phyloP scores from a whole-genome alignment of 2,329 filamentous ascomycete species.

The Pseudocercospora ulei region DNA sequence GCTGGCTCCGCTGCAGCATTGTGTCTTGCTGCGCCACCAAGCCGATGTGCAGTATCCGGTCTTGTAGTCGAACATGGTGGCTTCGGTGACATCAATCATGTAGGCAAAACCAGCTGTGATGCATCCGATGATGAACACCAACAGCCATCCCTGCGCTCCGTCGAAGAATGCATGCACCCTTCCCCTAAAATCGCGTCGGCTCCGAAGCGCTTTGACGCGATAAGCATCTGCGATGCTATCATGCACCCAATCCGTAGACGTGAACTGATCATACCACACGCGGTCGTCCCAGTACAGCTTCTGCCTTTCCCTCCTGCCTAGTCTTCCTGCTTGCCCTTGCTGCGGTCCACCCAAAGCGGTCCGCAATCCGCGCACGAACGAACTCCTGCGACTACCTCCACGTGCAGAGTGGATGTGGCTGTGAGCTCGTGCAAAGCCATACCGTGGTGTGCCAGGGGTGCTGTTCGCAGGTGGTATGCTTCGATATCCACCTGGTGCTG shows the following conservation, averaged over 20 bases:
- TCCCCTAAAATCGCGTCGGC: conserved; percentile 75
- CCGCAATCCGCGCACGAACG: conserved; percentile 34
- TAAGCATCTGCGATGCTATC: conserved; percentile 92
- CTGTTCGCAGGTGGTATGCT: conserved; percentile 16
- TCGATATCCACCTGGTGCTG: conserved; percentile 22
- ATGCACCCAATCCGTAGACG: conserved; percentile 95
- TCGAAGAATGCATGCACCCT: conserved; percentile 68
- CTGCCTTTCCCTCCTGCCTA: conserved; percentile 54
- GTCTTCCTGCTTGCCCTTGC: conserved; percentile 10
- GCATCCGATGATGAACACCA: conserved; percentile 81
- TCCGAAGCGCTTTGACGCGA: conserved; percentile 71
- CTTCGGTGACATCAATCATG: conserved; percentile 76
- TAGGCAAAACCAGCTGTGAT: conserved; percentile 80
- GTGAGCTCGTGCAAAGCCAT: conserved; percentile 32
- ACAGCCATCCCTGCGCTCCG: conserved; percentile 83
- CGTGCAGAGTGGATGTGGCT: conserved; percentile 27
- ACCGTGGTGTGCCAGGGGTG: conserved; percentile 26
- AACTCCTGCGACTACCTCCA: conserved; percentile 41
- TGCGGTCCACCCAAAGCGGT: conserved; percentile 21
- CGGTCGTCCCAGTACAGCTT: conserved; percentile 69
- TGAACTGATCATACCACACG: conserved; percentile 98
- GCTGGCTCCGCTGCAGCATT: conserved; percentile 50
- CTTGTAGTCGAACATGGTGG: conserved; percentile 79
- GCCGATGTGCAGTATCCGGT: conserved; percentile 65
- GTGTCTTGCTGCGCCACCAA: conserved; percentile 66